These are phyloP conservation scores for Fusarium tupiense DNA, from an alignment of 2,329 filamentous ascomycete species.

Conservation along the genomic window DNA sequence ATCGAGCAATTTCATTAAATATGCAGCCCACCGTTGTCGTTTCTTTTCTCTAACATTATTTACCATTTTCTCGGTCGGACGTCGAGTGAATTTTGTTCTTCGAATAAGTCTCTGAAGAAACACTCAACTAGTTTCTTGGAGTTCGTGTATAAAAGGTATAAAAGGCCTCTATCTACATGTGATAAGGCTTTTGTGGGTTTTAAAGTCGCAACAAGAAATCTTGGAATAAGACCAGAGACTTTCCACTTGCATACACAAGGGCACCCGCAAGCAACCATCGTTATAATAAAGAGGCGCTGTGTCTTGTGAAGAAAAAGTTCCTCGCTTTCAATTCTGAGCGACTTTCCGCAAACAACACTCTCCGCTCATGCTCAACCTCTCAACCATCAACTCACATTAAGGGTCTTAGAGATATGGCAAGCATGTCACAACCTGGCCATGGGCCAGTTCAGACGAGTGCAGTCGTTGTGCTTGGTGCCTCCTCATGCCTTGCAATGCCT, in stretches of 20 bases:
- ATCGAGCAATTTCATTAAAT: slow-evolving; percentile 31
- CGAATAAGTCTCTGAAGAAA: not conserved
- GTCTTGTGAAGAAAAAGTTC: not conserved
- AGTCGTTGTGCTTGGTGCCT: slow-evolving; percentile 56
- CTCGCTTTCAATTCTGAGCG: not conserved
- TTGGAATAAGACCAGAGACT: not conserved
- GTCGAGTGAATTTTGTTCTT: not conserved
- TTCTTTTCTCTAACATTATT: not conserved
- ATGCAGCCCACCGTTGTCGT: slow-evolving; percentile 13
- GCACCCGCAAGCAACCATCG: not conserved
- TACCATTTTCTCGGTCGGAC: not conserved
- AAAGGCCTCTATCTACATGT: not conserved
- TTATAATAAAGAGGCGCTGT: not conserved
- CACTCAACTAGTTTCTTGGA: not conserved
- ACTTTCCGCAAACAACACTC: not conserved
- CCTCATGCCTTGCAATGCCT: slow-evolving; percentile 52
- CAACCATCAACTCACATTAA: not conserved
- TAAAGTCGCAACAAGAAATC: not conserved
- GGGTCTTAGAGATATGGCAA: slow-evolving; percentile 19
- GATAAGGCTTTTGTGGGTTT: slow-evolving; percentile 20
- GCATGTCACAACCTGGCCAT: slow-evolving; percentile 44
- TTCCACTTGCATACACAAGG: not conserved
- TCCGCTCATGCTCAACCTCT: not conserved
- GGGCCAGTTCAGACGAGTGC: slow-evolving; percentile 62
- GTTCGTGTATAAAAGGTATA: not conserved